phyloP scores from a whole-genome alignment of 805 yeast species.

The Brettanomyces bruxellensis region DNA sequence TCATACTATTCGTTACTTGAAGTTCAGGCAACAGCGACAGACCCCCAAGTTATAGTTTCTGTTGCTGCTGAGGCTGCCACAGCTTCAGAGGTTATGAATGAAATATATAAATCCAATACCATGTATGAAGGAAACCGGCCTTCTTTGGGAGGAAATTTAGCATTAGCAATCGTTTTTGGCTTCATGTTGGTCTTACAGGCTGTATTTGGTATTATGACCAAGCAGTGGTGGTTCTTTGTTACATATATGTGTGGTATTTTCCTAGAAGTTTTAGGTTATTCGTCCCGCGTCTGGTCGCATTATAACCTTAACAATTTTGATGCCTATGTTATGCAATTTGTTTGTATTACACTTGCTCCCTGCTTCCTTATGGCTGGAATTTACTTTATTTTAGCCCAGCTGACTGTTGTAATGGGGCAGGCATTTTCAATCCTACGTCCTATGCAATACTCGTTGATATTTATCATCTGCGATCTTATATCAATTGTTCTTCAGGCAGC shows the following conservation, averaged over 20 bases:
- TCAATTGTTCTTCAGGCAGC: slow-evolving; percentile 60
- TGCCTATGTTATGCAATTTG: slow-evolving; percentile 53
- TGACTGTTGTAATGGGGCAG: slow-evolving; percentile 53
- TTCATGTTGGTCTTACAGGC: slow-evolving; percentile 35
- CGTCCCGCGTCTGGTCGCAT: slow-evolving; percentile 45
- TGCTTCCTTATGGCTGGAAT: slow-evolving; percentile 81
- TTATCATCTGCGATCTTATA: slow-evolving; percentile 56
- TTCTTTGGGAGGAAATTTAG: slow-evolving; percentile 45
- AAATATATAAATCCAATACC: slow-evolving; percentile 9
- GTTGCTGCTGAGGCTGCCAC: slow-evolving; percentile 14
- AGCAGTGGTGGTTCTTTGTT: slow-evolving; percentile 58
- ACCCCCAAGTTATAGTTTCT: slow-evolving; percentile 5
- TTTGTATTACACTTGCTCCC: slow-evolving; percentile 69
- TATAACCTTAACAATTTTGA: slow-evolving; percentile 24
- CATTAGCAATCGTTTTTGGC: slow-evolving; percentile 48
- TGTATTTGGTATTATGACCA: slow-evolving; percentile 32
- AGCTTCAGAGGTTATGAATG: slow-evolving; percentile 14
- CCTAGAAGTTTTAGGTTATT: slow-evolving; percentile 61
- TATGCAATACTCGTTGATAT: slow-evolving; percentile 51
- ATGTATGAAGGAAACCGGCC: slow-evolving; percentile 39
- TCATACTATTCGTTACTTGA: slow-evolving; percentile 16
- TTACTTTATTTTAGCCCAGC: slow-evolving; percentile 61
- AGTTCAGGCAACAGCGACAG: slow-evolving; percentile 18
- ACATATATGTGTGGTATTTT: slow-evolving; percentile 48
- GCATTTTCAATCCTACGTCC: slow-evolving; percentile 45